Base-by-base conservation (phyloP, 495 filamentous ascomycete species). In the Penicillium silybi region DNA sequence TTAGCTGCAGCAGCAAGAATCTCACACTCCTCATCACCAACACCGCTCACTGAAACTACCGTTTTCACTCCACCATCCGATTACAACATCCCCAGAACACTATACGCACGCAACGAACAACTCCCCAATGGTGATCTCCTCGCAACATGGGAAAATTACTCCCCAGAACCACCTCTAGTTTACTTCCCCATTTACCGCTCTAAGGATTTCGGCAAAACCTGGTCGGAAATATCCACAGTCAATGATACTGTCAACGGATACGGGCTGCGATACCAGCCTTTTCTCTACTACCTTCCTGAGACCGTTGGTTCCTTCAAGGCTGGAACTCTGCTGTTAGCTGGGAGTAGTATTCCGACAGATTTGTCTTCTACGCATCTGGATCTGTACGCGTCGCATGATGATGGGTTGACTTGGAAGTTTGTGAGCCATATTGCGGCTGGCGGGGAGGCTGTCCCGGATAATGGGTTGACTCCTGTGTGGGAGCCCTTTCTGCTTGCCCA, bases 141-240 rank as follows among this genome's bases (percentile, higher is more conserved):
- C 6, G 51, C 82, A n/a, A 88, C 84, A 10, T 84, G 83, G 80
- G 80, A 80, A 57, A 81, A 83, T 62, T 84, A 84, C 60, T 76
- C 69, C 5, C 78, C 76, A 1, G 74, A 79, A 54, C 80, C 74
- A n/a, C 80, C 80, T 2, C 41, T 65, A 7, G 78, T 80, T 0
- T 82, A 81, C 63, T 86, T 85, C 59, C 85, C 85, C 39, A 78
- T 88, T 58, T 88, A 81, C 59, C 70, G 79, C 45, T 86, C 81
- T 38, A 69, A 63, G 22, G 84, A 89, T 58, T 61, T 68, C 19
- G 86, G 86, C 2, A 66, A 73, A 19, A 83, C 77, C 7, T 90
- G 85, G 85, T 75, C 60, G 34, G 73, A 83, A 61, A 67, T 85
- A 45, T 81, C 83, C 15, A 71, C 74, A 23, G 78, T 89, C 13